Evolutionary conservation across 2,329 filamentous ascomycete species (phyloP), one percentile per base, ranked within the genome.

Genomic region (Penicillium sp.): DNA sequence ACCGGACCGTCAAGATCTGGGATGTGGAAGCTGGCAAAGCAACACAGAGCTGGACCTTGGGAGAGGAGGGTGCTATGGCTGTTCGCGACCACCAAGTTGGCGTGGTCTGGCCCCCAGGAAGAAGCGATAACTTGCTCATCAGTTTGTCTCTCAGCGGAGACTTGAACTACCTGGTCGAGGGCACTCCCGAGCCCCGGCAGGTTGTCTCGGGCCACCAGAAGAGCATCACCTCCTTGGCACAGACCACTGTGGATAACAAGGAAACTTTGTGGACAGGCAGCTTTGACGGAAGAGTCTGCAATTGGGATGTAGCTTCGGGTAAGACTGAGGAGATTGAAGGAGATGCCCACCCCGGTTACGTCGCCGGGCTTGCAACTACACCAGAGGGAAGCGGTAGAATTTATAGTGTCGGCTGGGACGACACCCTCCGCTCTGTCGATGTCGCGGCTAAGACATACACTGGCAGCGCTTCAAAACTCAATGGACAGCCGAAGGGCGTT

Each of bases 1-100:
- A 98, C 66, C 88, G 93, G 72, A 96, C 89, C 0, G 87, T 98
- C 48, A 90, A 89, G 68, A 79, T 96, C 24, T 98, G 93, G 93
- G 90, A 97, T 63, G 83, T 81, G 2, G 88, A 95, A 64, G 77
- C 83, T 13, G 88, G 85, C 31, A 85, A 85, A 64, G 80, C 81
- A 19, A 75, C 84, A 7, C 87, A 94, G 67, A 87, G 81, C 24
- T 98, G 93, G 93, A 80, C 80, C 56, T 80, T 97, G 66, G 89
- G 90, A 21, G 81, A 80, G 29, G 85, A 90, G 37, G 84, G 83
- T 15, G 74, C 73, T 39, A 78, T 84, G 53, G 88, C 81, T 64
- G 76, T 96, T 33, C 77, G 78, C 3, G 80, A 96, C 65, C 93
- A 98, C 69, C 93, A 98, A 66, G 88, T 97, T 29, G 93, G 93